phyloP scores from a whole-genome alignment of 1,284 basidiomycete species.

The Farysia itapuensis region DNA sequence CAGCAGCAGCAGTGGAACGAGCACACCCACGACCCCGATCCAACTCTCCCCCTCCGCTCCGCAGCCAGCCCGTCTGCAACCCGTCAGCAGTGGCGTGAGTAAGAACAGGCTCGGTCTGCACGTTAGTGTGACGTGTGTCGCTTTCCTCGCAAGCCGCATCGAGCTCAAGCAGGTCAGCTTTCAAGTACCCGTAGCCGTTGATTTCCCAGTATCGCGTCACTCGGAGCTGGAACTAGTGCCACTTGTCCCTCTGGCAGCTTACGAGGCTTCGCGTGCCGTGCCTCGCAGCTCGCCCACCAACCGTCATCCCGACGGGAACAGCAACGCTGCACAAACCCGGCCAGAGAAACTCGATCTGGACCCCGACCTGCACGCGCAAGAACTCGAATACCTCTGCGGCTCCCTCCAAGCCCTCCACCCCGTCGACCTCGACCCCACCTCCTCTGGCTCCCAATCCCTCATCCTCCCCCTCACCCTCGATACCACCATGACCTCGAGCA shows the following conservation, averaged over 20 bases:
- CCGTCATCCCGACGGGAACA: no score
- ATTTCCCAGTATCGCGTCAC: conserved; percentile 15
- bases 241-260: not conserved
- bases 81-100: not conserved
- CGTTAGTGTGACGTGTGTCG: conserved; percentile 23
- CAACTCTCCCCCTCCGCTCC: not conserved
- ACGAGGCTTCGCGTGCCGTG: not conserved
- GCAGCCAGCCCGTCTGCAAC: not conserved
- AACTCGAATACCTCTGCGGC: conserved; percentile 39
- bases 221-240: conserved; percentile 25
- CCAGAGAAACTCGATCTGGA: not conserved
- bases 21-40: not conserved
- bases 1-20: not conserved
- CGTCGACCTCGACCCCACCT: conserved; percentile 10
- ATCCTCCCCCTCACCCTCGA: conserved; percentile 3
- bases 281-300: not conserved
- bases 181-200: conserved; percentile 6
- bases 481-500: no score
- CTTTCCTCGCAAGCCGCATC: conserved; percentile 28
- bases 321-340: no score
- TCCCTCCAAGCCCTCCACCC: conserved; percentile 18
- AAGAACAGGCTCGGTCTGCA: conserved; percentile 13
- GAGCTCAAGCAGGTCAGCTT: conserved; percentile 21
- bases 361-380: conserved; percentile 5
- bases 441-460: conserved; percentile 15